Evolutionary conservation across 257 asterid species (phyloP).

Genomic region (Linaria vulgaris): DNA sequence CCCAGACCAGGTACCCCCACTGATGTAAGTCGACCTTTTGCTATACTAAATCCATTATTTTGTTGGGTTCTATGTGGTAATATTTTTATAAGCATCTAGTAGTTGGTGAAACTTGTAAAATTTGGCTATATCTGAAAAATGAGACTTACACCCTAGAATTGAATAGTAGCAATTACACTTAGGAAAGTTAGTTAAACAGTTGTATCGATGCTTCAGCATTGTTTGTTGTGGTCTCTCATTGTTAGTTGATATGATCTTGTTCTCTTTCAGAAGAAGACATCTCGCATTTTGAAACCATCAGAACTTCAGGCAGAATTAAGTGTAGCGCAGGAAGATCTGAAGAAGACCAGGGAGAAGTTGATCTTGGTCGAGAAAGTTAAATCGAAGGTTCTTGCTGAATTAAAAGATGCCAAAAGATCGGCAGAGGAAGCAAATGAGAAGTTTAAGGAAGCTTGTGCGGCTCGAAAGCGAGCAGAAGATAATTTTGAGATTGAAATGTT

Average conservation of each 20-base stretch:
- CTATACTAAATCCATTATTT: constrained; percentile 3
- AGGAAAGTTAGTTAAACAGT: background rate
- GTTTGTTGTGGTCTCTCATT: constrained; percentile 2
- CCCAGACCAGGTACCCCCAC: constrained; percentile 67
- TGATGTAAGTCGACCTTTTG: constrained; percentile 51
- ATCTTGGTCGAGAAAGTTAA: constrained; percentile 69
- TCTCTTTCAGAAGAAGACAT: constrained; percentile 56
- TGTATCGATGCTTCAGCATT: constrained; percentile 8
- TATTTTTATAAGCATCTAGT: background rate
- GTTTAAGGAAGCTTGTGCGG: constrained; percentile 76
- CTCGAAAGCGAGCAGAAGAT: constrained; percentile 84
- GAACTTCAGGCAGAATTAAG: constrained; percentile 66
- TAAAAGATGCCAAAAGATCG: constrained; percentile 63
- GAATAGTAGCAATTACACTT: too few species aligned
- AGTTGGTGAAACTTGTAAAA: background rate
- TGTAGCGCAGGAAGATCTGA: constrained; percentile 75
- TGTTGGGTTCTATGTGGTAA: constrained; percentile 2
- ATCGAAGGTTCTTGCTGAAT: constrained; percentile 63
- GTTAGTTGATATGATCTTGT: constrained; percentile 12
- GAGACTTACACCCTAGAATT: too few species aligned
- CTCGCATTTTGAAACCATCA: constrained; percentile 56
- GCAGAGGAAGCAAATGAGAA: constrained; percentile 79
- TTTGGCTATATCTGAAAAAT: background rate
- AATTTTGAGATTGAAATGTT: constrained; percentile 82
- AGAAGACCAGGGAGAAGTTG: constrained; percentile 75